Evolutionary conservation across 352 stramenopile species (phyloP).

Genomic region (Globisporangium uncinulatum): DNA sequence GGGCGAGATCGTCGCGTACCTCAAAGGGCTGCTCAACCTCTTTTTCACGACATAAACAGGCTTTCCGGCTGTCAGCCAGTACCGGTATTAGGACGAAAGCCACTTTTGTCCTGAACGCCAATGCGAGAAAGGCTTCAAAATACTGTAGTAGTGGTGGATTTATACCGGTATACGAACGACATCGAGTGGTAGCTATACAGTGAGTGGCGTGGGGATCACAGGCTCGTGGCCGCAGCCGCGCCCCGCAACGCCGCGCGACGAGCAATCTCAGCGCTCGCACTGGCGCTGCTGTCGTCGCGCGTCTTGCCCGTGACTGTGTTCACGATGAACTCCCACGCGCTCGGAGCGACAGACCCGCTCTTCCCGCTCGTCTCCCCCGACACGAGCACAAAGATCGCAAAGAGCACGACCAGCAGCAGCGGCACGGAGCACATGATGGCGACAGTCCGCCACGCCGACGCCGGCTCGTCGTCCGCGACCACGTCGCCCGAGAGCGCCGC

Average conservation of each 20-base stretch:
- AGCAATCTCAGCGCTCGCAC: not conserved
- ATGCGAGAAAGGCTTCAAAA: not conserved
- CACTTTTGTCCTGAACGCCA: too few relatives aligned
- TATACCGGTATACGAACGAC: too few relatives aligned
- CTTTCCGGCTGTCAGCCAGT: too few relatives aligned
- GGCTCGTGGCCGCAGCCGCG: not conserved
- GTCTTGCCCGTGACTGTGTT: slow-evolving; percentile 13
- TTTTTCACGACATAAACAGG: slow-evolving; percentile 91
- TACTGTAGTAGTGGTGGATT: too few relatives aligned
- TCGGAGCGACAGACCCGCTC: slow-evolving; percentile 9
- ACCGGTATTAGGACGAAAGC: not conserved
- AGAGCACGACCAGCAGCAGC: slow-evolving; percentile 47
- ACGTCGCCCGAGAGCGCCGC: not conserved
- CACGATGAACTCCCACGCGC: slow-evolving; percentile 13
- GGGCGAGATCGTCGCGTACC: slow-evolving; percentile 96
- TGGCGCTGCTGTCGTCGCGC: slow-evolving; percentile 6
- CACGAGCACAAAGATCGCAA: slow-evolving; percentile 48
- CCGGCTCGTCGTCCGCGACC: slow-evolving; percentile 18
- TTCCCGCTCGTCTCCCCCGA: slow-evolving; percentile 21
- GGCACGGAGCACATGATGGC: slow-evolving; percentile 71
- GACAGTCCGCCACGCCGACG: slow-evolving; percentile 44
- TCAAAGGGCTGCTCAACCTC: slow-evolving; percentile 93
- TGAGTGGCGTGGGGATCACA: too few relatives aligned
- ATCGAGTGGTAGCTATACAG: too few relatives aligned
- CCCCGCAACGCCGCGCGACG: slow-evolving; percentile 8